Evolutionary conservation across 2,329 filamentous ascomycete genomes (phyloP).

Genomic region (Colletotrichum simmondsii): DNA sequence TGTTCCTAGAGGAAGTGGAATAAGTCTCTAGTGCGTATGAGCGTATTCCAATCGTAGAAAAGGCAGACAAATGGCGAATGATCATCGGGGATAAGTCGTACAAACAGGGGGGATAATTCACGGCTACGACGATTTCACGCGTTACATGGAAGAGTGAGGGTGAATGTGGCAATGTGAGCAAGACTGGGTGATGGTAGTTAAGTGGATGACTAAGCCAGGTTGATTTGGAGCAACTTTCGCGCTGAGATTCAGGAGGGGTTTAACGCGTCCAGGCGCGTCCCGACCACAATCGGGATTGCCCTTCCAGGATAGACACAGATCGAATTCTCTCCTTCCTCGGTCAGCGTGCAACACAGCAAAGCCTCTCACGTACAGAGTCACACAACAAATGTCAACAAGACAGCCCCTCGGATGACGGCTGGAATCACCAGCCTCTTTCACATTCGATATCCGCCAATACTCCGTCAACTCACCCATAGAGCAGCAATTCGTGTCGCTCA

Average conservation of each 20-base stretch:
- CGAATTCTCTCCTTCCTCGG: background rate
- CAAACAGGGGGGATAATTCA: background rate
- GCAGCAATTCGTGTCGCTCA: slow-evolving; percentile 38
- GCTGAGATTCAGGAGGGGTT: background rate
- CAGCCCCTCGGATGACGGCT: slow-evolving; percentile 47
- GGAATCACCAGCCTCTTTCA: slow-evolving; percentile 43
- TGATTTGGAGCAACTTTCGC: background rate
- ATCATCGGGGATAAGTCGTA: background rate
- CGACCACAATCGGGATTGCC: background rate
- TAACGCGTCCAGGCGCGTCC: background rate
- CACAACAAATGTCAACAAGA: slow-evolving; percentile 11
- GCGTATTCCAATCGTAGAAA: background rate
- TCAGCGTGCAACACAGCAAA: slow-evolving; percentile 9
- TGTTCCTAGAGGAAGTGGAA: background rate
- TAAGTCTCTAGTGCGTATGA: background rate
- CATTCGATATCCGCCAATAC: slow-evolving; percentile 50
- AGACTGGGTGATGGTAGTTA: background rate
- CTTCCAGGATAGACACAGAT: background rate
- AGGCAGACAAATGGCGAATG: background rate
- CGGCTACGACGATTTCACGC: background rate
- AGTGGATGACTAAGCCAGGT: background rate
- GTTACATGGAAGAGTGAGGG: background rate
- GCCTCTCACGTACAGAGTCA: background rate
- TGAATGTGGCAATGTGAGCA: too few relatives aligned
- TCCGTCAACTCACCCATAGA: slow-evolving; percentile 40